These are phyloP conservation scores for Pseudognaphalium luteoalbum DNA, from an alignment of 129 eudicot species.

Conservation along the genomic window DNA sequence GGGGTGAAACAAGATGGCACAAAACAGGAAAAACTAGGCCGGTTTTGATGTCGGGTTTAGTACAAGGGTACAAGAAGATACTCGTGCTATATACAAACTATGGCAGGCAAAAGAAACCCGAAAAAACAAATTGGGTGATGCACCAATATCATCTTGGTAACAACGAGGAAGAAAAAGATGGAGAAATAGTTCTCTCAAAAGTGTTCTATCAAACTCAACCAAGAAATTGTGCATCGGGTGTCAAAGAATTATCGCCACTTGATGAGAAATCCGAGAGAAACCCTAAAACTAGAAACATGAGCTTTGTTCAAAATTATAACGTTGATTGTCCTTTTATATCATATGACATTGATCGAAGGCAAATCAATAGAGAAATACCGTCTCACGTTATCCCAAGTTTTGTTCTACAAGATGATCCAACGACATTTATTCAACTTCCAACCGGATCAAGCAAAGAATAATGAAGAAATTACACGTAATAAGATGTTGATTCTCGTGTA, in stretches of 20 bases:
- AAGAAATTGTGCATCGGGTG: conserved; percentile 65
- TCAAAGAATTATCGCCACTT: conserved; percentile 25
- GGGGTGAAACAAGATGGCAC: conserved; percentile 98
- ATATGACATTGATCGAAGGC: conserved; percentile 42
- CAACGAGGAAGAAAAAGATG: conserved; percentile 90
- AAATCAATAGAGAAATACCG: conserved; percentile 49
- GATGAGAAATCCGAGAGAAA: conserved; percentile 31
- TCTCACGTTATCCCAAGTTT: conserved; percentile 56
- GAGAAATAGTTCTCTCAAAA: conserved; percentile 88
- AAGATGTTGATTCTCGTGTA: conserved; percentile 20
- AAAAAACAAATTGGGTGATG: conserved; percentile 97
- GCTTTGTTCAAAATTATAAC: conserved; percentile 46
- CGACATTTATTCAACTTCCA: conserved; percentile 52
- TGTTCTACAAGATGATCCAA: conserved; percentile 52
- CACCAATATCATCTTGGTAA: conserved; percentile 93
- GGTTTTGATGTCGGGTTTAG: conserved; percentile 39
- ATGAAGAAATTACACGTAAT: conserved; percentile 17
- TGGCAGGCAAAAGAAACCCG: conserved; percentile 88
- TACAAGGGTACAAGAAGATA: conserved; percentile 85
- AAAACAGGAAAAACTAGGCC: conserved; percentile 95
- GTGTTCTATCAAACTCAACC: conserved; percentile 98
- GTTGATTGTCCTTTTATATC: conserved; percentile 41
- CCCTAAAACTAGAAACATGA: conserved; percentile 29
- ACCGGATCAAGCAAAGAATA: conserved; percentile 55
- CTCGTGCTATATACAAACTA: conserved; percentile 91